Evolutionary conservation across 768 basidiomycete species (phyloP).

Genomic region (Rhodotorula graminis): DNA sequence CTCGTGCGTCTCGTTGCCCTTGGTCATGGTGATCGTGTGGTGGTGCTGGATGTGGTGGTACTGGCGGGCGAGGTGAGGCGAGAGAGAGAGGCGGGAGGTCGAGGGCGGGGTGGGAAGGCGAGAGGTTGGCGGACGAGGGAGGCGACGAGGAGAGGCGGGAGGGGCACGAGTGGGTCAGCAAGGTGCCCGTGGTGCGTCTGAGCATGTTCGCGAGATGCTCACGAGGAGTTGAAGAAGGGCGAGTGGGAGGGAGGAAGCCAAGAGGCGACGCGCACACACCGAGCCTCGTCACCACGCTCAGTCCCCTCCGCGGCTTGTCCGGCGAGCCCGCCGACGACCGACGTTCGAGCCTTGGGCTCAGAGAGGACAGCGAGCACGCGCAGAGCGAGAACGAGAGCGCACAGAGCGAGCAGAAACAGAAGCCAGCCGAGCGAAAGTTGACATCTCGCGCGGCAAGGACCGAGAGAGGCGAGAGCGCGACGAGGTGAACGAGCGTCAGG

Average conservation of each 20-base stretch:
- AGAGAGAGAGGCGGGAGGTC: not conserved
- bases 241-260: too few species aligned
- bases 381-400: not conserved
- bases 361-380: not conserved
- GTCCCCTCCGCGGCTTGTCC: too few species aligned
- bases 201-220: accelerated
- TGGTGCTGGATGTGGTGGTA: not conserved
- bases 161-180: not conserved
- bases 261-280: too few species aligned
- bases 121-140: not conserved
- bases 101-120: not conserved
- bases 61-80: not conserved
- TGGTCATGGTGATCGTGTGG: not conserved
- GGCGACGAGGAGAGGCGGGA: not conserved
- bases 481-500: not conserved
- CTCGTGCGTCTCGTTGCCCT: not conserved
- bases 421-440: too few species aligned
- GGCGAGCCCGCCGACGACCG: too few species aligned
- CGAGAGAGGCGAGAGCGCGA: too few species aligned
- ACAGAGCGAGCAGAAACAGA: too few species aligned
- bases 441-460: too few species aligned
- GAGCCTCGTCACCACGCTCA: too few species aligned
- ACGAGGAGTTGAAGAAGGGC: too few species aligned
- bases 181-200: accelerated
- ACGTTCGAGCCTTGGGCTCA: too few species aligned